A percentile compares a stretch with the other conserved stretches of the same genome.
phyloP scores from a whole-genome alignment of 108 stramenopile genomes.

The Nannochloropsis granulata region DNA sequence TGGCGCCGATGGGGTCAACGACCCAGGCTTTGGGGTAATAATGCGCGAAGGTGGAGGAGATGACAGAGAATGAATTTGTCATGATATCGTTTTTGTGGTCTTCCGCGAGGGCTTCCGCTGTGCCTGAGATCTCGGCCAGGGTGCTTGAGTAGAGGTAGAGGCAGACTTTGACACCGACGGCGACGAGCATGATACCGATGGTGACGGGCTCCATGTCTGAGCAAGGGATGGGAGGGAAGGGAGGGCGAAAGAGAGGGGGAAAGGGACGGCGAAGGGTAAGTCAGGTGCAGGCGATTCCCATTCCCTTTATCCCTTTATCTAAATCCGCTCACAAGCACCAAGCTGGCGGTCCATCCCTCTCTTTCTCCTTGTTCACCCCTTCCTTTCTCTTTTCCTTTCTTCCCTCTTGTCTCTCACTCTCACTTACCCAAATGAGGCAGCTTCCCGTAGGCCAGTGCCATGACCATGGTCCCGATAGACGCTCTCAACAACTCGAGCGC shows the following conservation, averaged over 20 bases:
- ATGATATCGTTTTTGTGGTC: slow-evolving; percentile 89
- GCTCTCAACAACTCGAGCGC: slow-evolving; percentile 70
- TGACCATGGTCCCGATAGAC: slow-evolving; percentile 10
- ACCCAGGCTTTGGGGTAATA: slow-evolving; percentile 42
- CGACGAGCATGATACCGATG: background rate
- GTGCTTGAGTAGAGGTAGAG: slow-evolving; percentile 47
- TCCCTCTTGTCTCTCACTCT: too few species aligned
- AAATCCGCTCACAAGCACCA: too few species aligned
- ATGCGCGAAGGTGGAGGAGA: slow-evolving; percentile 35
- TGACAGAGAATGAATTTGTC: slow-evolving; percentile 59
- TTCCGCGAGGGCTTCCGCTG: slow-evolving; percentile 41
- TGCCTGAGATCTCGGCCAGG: slow-evolving; percentile 11
- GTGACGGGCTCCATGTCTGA: slow-evolving; percentile 19
- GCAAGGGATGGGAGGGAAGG: background rate
- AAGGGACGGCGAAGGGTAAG: background rate
- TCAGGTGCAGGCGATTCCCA: too few species aligned
- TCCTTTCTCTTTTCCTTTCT: too few species aligned
- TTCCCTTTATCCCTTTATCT: too few species aligned
- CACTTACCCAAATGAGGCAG: background rate
- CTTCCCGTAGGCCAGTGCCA: slow-evolving; percentile 13
- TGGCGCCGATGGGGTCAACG: slow-evolving; percentile 75
- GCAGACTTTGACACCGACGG: slow-evolving; percentile 33
- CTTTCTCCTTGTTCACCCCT: too few species aligned
- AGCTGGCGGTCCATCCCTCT: too few species aligned
- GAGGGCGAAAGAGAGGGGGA: background rate